phyloP scores from a whole-genome alignment of 352 stramenopile genomes.

The Phytophthora europaea region DNA sequence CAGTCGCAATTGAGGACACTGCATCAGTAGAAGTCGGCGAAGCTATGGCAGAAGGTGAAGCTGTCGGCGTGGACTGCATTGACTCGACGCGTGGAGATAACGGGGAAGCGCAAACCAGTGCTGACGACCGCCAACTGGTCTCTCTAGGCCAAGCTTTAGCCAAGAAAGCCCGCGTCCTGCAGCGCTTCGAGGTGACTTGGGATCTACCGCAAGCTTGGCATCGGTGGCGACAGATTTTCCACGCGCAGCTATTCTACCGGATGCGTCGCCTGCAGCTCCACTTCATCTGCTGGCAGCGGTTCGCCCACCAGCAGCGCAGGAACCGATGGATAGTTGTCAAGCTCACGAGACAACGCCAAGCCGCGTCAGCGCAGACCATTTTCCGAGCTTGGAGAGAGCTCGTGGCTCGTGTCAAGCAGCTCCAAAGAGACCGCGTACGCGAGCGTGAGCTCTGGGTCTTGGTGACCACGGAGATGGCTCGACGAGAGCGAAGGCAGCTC shows the following conservation, averaged over 20 bases:
- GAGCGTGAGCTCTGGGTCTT: slow-evolving; percentile 71
- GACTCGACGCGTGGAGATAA: not conserved
- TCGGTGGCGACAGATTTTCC: slow-evolving; percentile 68
- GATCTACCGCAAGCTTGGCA: slow-evolving; percentile 53
- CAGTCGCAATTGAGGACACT: not conserved
- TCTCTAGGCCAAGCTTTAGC: slow-evolving; percentile 35
- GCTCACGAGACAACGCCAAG: slow-evolving; percentile 16
- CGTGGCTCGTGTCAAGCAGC: slow-evolving; percentile 51
- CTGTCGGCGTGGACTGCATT: not conserved
- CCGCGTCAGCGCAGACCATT: slow-evolving; percentile 1
- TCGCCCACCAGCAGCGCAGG: slow-evolving; percentile 20
- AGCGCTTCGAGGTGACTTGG: slow-evolving; percentile 61
- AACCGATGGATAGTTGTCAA: slow-evolving; percentile 33
- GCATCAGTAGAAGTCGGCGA: not conserved
- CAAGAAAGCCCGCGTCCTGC: slow-evolving; percentile 56
- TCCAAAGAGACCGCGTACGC: slow-evolving; percentile 56
- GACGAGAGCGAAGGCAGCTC: slow-evolving; percentile 50
- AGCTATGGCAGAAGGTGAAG: not conserved
- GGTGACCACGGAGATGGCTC: slow-evolving; percentile 60
- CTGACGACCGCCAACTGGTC: slow-evolving; percentile 11
- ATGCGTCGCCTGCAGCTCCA: slow-evolving; percentile 48
- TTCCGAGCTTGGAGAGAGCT: slow-evolving; percentile 54
- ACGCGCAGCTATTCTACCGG: slow-evolving; percentile 68
- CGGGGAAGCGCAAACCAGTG: not conserved
- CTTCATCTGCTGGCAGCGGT: slow-evolving; percentile 48